These are phyloP conservation scores for Fonsecaea multimorphosa DNA, from an alignment of 2,329 filamentous ascomycete genomes.

Conservation along the genomic window DNA sequence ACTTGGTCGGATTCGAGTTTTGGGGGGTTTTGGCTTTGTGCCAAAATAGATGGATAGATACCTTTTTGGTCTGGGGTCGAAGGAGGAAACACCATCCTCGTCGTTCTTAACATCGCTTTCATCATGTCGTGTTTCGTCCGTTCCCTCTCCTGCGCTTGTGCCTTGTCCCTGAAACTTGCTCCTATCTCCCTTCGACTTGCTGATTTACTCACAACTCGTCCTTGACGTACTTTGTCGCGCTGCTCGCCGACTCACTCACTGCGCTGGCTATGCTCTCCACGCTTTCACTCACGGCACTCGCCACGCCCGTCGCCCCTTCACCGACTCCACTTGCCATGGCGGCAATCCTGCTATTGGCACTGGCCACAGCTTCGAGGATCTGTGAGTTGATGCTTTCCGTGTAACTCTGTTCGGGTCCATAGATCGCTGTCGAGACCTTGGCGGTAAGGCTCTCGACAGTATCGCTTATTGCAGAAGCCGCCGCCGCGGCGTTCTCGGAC, in stretches of 20 bases:
- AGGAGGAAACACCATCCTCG: background rate
- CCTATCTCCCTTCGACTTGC: background rate
- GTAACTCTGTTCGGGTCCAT: slow-evolving; percentile 53
- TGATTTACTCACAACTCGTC: slow-evolving; percentile 56
- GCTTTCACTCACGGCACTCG: slow-evolving; percentile 48
- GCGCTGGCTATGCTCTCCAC: slow-evolving; percentile 57
- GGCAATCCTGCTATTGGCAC: slow-evolving; percentile 45
- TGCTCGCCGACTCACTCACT: slow-evolving; percentile 49
- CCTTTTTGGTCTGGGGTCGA: no score
- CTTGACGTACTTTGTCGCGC: slow-evolving; percentile 54
- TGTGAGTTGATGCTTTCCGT: slow-evolving; percentile 44
- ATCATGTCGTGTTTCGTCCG: background rate
- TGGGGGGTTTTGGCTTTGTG: background rate
- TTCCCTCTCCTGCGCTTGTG: background rate
- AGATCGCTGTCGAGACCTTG: slow-evolving; percentile 53
- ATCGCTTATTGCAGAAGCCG: slow-evolving; percentile 39
- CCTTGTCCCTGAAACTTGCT: background rate
- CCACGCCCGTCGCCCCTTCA: slow-evolving; percentile 43
- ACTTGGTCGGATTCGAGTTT: background rate
- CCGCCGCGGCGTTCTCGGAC: slow-evolving; percentile 48
- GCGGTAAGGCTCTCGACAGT: slow-evolving; percentile 31
- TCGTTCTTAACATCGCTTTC: background rate
- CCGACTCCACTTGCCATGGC: slow-evolving; percentile 43
- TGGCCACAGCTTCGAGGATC: slow-evolving; percentile 45
- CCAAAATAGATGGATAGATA: no score